A percentile compares a stretch with the other conserved stretches of the same genome.
phyloP scores from a whole-genome alignment of 1,139 yeast species.

The Sugiyamaella neomexicana region DNA sequence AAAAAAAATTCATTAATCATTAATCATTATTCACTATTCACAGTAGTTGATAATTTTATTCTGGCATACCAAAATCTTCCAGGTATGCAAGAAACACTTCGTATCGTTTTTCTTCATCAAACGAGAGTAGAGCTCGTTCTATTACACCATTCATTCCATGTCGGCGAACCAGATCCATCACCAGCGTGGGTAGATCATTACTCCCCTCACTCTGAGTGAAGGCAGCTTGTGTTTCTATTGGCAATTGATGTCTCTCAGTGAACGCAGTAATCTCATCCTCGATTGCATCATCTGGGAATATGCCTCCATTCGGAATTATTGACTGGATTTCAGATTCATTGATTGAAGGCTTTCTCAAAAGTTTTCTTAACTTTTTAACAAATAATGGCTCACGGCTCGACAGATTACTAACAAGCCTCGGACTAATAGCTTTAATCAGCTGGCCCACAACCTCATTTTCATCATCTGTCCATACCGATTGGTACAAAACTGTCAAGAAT shows the following conservation, averaged over 20 bases:
- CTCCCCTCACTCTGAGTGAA: neutral
- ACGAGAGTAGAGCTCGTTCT: neutral
- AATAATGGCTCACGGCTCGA: neutral
- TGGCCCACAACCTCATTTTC: neutral
- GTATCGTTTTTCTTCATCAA: neutral
- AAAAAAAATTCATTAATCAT: neutral
- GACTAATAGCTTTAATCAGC: constrained; percentile 3
- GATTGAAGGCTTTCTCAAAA: neutral
- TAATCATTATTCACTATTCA: neutral
- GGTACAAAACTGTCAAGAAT: neutral
- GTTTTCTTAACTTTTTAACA: neutral
- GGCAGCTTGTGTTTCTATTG: constrained; percentile 2
- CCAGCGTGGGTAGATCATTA: neutral
- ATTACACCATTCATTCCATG: neutral
- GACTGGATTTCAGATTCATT: neutral
- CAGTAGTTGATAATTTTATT: neutral
- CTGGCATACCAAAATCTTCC: constrained; percentile 3
- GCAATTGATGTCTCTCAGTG: neutral
- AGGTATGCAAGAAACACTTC: constrained; percentile 1
- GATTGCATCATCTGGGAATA: constrained; percentile 1
- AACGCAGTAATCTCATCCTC: neutral
- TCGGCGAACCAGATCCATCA: neutral
- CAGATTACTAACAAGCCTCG: constrained; percentile 5
- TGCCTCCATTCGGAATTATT: neutral
- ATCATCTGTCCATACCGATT: constrained; percentile 2